phyloP scores from a whole-genome alignment of 2,329 filamentous ascomycete species.

The Aureobasidium pullulans region DNA sequence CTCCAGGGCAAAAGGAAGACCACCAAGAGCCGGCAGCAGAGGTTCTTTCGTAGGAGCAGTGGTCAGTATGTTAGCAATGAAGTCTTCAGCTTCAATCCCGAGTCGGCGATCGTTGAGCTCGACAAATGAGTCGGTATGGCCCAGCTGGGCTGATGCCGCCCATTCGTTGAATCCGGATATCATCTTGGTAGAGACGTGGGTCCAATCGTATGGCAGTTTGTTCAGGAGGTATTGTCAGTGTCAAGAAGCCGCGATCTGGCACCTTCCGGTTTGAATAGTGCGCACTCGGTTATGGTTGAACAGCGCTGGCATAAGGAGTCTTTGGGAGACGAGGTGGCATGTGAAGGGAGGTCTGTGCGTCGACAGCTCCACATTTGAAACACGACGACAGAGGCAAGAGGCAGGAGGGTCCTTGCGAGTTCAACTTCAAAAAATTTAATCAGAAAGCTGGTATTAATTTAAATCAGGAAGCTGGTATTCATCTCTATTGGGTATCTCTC shows the following conservation, averaged over 20 bases:
- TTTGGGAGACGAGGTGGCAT: slow-evolving; percentile 4
- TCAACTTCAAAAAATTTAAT: neutral
- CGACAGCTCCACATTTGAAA: neutral
- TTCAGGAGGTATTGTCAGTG: neutral
- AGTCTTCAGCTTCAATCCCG: slow-evolving; percentile 84
- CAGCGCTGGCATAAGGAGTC: neutral
- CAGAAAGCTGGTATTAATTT: neutral
- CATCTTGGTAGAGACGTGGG: slow-evolving; percentile 24
- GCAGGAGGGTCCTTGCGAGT: neutral
- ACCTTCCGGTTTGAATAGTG: neutral
- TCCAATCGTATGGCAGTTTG: neutral
- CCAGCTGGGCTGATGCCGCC: slow-evolving; percentile 41
- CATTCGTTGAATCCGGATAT: slow-evolving; percentile 49
- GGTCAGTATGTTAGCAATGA: slow-evolving; percentile 71
- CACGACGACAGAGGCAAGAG: neutral
- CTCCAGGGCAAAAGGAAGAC: slow-evolving; percentile 71
- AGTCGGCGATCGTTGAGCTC: slow-evolving; percentile 68
- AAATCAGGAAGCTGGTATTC: neutral
- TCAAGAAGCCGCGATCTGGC: neutral
- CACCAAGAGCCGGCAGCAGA: slow-evolving; percentile 81
- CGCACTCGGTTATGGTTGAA: neutral
- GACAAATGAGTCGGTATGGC: slow-evolving; percentile 54
- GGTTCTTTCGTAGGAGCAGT: slow-evolving; percentile 69
- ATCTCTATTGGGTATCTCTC: slow-evolving; percentile 8
- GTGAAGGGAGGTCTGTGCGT: slow-evolving; percentile 8